Base-by-base conservation (phyloP, 768 basidiomycete genomes). In the Suillus paluster region DNA sequence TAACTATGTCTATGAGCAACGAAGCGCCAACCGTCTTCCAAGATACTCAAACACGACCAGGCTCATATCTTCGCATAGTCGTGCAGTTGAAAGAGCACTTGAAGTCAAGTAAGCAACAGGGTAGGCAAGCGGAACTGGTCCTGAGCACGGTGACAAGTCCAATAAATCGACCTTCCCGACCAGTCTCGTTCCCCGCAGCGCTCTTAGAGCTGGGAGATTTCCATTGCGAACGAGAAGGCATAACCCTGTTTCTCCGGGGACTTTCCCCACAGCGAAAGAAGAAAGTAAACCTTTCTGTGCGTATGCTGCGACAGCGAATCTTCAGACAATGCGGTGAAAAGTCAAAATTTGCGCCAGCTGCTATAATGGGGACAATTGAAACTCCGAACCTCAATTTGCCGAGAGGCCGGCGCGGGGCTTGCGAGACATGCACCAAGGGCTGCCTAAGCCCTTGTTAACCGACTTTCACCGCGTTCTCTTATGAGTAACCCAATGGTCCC, bases 1-100 rank as follows among this genome's bases (percentile, higher is more conserved):
- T 92, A 84, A 90, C 91, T 92, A 73, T 92, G 78, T 81, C 87
- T 88, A 92, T 89, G 91, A 92, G 90, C 83, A 92, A 91, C 85
- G 70, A 75, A 63, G 66, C 77, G 81, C 81, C 73, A 74, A 66
- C 69, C 73, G 71, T 74, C 78, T 64, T 63, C 69, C 64, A 64
- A 56, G 64, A 73, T 74, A 72, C 73, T 77, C 83, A 78, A 84
- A 79, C 84, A 78, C 77, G 76, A 69, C 73, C 70, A 73, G 72
- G 85, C 91, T 92, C 91, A 71, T 91, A 86, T 92, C 91, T 91
- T 91, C 79, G 89, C 88, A 77, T 75, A 73, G 74, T 69, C 73
- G 77, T 69, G 81, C 82, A 81, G 77, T 78, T 55, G 30, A 68
- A 70, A 76, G 79, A 76, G 70, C 71, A 71, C 63, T 62, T 53